Conservation (phyloP, 2,329 filamentous ascomycete genomes). For the Talaromyces rugulosus region DNA sequence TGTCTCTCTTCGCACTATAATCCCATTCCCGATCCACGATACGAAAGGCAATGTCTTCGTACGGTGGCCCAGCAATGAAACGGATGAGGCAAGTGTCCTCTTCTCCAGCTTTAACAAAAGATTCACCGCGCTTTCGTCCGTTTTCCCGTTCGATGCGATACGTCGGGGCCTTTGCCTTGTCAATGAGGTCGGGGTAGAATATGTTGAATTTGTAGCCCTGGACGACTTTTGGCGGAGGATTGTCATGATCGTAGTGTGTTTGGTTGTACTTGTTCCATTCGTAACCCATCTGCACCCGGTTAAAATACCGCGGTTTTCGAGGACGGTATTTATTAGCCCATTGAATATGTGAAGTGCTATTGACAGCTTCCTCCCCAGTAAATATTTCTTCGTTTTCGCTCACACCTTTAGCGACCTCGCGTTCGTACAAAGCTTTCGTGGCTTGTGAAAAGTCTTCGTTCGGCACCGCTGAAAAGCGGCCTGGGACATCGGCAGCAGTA, state of each 20-base stretch:
- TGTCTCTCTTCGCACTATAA: slow-evolving; percentile 90
- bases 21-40: slow-evolving; percentile 99
- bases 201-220: slow-evolving; percentile 99
- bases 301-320: slow-evolving; percentile 94
- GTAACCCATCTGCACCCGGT: slow-evolving; percentile 97
- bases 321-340: slow-evolving; percentile 85
- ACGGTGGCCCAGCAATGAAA: slow-evolving; percentile 91
- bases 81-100: slow-evolving; percentile 96
- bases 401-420: slow-evolving; percentile 86
- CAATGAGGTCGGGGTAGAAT: slow-evolving; percentile 95
- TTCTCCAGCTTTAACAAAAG: slow-evolving; percentile 87
- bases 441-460: slow-evolving; percentile 82
- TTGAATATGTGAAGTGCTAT: slow-evolving; percentile 59
- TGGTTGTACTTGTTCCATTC: slow-evolving; percentile 99
- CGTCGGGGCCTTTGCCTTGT: slow-evolving; percentile 89
- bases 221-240: slow-evolving; percentile 94
- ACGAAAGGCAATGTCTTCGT: slow-evolving; percentile 93
- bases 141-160: slow-evolving; percentile 95
- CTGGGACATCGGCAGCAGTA: slow-evolving; percentile 52
- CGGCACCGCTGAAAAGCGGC: slow-evolving; percentile 64
- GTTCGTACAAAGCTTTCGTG: slow-evolving; percentile 84
- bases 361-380: slow-evolving; percentile 77
- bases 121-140: slow-evolving; percentile 83
- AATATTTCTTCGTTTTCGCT: slow-evolving; percentile 96
- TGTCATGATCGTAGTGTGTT: slow-evolving; percentile 98